These are phyloP conservation scores for Hondaea fermentalgiana DNA, from an alignment of 108 stramenopile species.

Conservation along the genomic window DNA sequence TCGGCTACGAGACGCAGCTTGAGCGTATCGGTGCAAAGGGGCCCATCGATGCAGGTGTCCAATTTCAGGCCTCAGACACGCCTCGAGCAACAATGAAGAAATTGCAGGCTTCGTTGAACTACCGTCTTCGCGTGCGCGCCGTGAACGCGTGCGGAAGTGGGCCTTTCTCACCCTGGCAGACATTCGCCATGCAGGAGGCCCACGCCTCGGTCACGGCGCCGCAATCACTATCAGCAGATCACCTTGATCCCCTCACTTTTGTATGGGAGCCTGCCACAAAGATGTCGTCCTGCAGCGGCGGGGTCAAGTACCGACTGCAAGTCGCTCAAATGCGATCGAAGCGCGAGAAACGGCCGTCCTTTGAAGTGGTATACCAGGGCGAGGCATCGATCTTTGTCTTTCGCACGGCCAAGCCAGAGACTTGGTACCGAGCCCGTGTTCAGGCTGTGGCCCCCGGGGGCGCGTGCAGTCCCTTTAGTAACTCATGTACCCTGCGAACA, in stretches of 20 bases:
- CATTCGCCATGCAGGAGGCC: neutral
- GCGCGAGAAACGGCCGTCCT: too few species aligned
- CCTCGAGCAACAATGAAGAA: neutral
- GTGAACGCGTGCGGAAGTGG: neutral
- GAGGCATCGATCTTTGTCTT: too few species aligned
- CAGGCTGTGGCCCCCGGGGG: too few species aligned
- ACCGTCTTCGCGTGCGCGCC: neutral
- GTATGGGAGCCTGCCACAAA: neutral
- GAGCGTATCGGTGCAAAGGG: neutral
- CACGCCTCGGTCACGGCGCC: neutral
- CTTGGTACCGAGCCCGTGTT: too few species aligned
- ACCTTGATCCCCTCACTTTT: neutral
- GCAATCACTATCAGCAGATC: neutral
- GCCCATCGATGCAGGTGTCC: neutral
- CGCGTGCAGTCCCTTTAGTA: too few species aligned
- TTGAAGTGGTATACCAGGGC: too few species aligned
- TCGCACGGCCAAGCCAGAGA: too few species aligned
- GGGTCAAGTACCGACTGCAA: too few species aligned
- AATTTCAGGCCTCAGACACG: neutral
- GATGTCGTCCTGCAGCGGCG: too few species aligned
- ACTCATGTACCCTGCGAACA: too few species aligned
- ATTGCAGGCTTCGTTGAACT: neutral
- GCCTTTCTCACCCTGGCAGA: neutral
- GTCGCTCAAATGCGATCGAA: too few species aligned
- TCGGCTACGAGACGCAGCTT: neutral